Percentiles rank a stretch among this genome's conserved stretches.
Conservation (phyloP, 768 basidiomycete species). For the Termitomyces sp. region DNA sequence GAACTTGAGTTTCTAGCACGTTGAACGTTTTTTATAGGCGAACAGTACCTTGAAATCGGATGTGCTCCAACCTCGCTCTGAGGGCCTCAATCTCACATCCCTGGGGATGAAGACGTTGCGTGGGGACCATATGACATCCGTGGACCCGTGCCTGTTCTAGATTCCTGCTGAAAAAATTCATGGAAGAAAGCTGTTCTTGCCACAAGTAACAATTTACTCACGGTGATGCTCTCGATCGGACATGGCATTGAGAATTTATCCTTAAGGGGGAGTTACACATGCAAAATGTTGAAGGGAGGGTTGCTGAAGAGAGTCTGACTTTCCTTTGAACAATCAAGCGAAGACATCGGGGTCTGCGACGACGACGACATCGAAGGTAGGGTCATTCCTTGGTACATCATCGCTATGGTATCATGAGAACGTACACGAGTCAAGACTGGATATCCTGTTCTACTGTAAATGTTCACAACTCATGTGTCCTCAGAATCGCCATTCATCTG, state of each 20-base stretch:
- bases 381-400: background rate
- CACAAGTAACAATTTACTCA: background rate
- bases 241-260: background rate
- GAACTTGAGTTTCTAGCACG: background rate
- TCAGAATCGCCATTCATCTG: background rate
- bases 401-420: too few relatives aligned
- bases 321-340: background rate
- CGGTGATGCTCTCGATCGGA: background rate
- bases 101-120: background rate
- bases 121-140: background rate
- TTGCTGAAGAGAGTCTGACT: background rate
- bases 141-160: background rate
- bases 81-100: background rate
- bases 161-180: background rate
- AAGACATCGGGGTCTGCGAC: background rate
- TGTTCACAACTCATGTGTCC: background rate
- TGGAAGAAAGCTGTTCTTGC: background rate
- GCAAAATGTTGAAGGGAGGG: background rate
- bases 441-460: background rate
- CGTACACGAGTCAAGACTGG: too few relatives aligned
- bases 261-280: background rate
- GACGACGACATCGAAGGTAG: background rate
- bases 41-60: background rate
- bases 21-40: background rate
- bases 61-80: background rate